Percentiles rank a stretch among this genome's conserved stretches.
Conservation (phyloP, 345 rosid species). For the Conringia planisiliqua region DNA sequence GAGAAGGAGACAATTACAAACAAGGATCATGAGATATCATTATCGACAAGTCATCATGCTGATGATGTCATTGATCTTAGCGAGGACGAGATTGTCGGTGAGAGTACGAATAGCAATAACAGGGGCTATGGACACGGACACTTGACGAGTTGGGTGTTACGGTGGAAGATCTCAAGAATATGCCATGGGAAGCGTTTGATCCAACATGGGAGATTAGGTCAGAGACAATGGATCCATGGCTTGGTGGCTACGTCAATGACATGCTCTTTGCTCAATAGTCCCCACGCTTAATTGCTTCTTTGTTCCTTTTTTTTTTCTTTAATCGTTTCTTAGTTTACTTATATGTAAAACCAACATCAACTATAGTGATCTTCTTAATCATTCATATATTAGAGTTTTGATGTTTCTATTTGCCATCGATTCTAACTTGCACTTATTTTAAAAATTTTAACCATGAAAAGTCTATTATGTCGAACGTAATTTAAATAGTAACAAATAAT, state of each 20-base stretch:
- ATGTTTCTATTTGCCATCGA: not conserved
- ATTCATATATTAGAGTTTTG: not conserved
- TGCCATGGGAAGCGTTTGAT: conserved; percentile 19
- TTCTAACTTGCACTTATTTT: not conserved
- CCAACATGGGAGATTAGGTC: conserved; percentile 28
- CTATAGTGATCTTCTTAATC: not conserved
- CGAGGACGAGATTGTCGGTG: not conserved
- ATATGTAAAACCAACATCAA: not conserved
- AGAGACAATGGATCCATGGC: conserved; percentile 18
- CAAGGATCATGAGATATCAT: not conserved
- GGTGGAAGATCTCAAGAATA: conserved; percentile 22
- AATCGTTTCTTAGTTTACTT: not conserved
- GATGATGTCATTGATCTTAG: not conserved
- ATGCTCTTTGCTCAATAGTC: not conserved
- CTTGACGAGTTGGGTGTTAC: conserved; percentile 14
- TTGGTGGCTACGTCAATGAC: not conserved
- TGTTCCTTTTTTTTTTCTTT: not conserved
- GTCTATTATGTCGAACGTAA: too few relatives aligned
- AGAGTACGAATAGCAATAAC: not conserved
- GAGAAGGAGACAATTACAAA: not conserved
- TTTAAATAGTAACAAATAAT: too few relatives aligned
- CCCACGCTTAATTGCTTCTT: not conserved
- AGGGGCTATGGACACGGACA: not conserved
- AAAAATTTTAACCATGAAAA: too few relatives aligned
- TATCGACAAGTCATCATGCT: not conserved